Conservation (phyloP, 2,329 filamentous ascomycete genomes). For the Hawksworthiomyces lignivorus region DNA sequence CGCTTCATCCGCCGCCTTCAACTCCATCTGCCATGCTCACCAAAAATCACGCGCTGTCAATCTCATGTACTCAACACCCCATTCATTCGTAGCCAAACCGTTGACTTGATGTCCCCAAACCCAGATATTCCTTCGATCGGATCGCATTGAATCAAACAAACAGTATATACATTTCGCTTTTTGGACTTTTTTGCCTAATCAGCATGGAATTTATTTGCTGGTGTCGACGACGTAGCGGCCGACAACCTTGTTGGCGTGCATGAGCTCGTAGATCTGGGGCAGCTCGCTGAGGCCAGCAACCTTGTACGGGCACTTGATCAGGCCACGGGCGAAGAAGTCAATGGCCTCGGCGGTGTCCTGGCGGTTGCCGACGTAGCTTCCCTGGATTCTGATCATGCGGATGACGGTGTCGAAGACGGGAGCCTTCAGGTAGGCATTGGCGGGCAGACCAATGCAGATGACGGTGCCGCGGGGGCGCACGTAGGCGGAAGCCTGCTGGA, state of each 20-base stretch:
- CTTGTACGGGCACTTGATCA: constrained; percentile 87
- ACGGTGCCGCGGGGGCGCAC: constrained; percentile 75
- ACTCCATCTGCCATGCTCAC: no score
- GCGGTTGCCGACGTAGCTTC: constrained; percentile 88
- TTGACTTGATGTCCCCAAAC: no score
- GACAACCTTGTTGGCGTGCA: constrained; percentile 63
- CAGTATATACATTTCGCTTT: no score
- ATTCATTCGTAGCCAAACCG: no score
- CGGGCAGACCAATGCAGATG: constrained; percentile 83
- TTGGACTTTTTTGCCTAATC: no score
- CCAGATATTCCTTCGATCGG: no score
- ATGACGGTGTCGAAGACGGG: constrained; percentile 86
- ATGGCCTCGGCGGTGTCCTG: constrained; percentile 82
- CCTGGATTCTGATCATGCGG: constrained; percentile 86
- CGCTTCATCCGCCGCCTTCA: no score
- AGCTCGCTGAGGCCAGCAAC: constrained; percentile 73
- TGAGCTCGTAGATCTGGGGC: constrained; percentile 69
- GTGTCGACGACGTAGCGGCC: constrained; percentile 75
- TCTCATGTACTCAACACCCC: no score
- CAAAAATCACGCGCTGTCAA: no score
- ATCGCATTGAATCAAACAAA: no score
- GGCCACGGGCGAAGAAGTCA: constrained; percentile 76
- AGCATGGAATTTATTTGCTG: constrained; percentile 37
- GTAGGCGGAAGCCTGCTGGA: constrained; percentile 89
- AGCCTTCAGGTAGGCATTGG: constrained; percentile 68